Evolutionary conservation across 1,284 basidiomycete species (phyloP).

Genomic region (Ceratobasidium sp.): DNA sequence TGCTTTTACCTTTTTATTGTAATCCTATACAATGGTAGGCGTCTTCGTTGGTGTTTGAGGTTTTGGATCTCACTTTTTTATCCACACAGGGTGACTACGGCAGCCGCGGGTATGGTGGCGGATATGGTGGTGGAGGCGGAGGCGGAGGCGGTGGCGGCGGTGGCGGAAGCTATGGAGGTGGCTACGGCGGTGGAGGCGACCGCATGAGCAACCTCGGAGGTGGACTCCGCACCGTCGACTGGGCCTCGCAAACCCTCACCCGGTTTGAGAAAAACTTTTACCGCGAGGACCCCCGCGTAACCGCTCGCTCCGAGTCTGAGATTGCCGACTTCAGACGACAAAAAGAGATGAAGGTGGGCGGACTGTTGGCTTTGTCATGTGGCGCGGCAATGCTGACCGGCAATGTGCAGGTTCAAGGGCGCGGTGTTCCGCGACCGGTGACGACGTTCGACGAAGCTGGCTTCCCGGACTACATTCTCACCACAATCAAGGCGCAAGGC

Average conservation of each 20-base stretch:
- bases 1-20: slow-evolving; percentile 29
- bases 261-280: slow-evolving; percentile 99
- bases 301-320: slow-evolving; percentile 83
- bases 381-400: slow-evolving; percentile 16
- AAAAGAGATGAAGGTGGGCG: slow-evolving; percentile 89
- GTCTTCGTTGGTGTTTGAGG: neutral
- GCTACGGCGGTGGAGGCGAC: slow-evolving; percentile 72
- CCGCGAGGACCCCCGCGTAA: slow-evolving; percentile 89
- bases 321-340: slow-evolving; percentile 85
- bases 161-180: slow-evolving; percentile 67
- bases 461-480: slow-evolving; percentile 96
- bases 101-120: slow-evolving; percentile 36
- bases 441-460: slow-evolving; percentile 94
- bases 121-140: slow-evolving; percentile 53
- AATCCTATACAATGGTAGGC: slow-evolving; percentile 44
- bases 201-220: slow-evolving; percentile 88
- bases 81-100: slow-evolving; percentile 53
- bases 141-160: slow-evolving; percentile 54
- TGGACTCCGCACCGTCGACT: slow-evolving; percentile 87
- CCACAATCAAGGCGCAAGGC: slow-evolving; percentile 93
- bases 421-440: slow-evolving; percentile 89
- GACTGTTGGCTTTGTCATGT: neutral
- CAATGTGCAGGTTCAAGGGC: slow-evolving; percentile 81
- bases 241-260: slow-evolving; percentile 78
- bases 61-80: slow-evolving; percentile 48